These are phyloP conservation scores for Kuraishia capsulata DNA, from an alignment of 805 yeast genomes.

Conservation along the genomic window DNA sequence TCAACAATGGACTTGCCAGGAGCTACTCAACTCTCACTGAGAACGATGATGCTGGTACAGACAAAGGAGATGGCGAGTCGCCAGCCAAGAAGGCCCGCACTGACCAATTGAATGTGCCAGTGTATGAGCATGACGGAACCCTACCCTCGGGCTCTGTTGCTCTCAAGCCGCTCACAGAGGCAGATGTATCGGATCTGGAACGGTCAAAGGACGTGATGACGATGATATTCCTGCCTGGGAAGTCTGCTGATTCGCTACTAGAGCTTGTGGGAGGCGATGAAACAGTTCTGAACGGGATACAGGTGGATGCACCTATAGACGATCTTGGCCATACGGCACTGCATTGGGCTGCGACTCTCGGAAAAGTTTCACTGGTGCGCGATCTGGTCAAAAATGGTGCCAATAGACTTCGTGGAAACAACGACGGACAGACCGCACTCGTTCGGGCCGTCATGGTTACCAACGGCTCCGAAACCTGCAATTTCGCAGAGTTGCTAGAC, in stretches of 20 bases:
- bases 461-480: conserved; percentile 69
- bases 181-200: conserved; percentile 18
- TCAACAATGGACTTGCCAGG: conserved; percentile 3
- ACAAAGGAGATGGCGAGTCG: conserved; percentile 17
- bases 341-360: conserved; percentile 95
- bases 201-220: conserved; percentile 36
- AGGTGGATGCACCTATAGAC: conserved; percentile 82
- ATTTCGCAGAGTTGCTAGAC: conserved; percentile 64
- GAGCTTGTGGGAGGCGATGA: conserved; percentile 19
- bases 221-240: conserved; percentile 38
- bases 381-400: conserved; percentile 63
- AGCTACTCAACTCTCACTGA: conserved; percentile 21
- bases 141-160: conserved; percentile 38
- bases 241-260: conserved; percentile 17
- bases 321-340: conserved; percentile 88
- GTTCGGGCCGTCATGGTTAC: conserved; percentile 79
- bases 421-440: conserved; percentile 80
- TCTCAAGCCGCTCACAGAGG: conserved; percentile 31
- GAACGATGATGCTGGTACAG: conserved; percentile 16
- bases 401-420: conserved; percentile 62
- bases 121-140: conserved; percentile 27
- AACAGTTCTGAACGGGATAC: conserved; percentile 27
- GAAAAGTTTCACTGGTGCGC: conserved; percentile 59
- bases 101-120: conserved; percentile 14
- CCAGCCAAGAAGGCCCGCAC: conserved; percentile 28